Evolutionary conservation across 495 filamentous ascomycete genomes (phyloP).

Genomic region (Neurospora terricola): DNA sequence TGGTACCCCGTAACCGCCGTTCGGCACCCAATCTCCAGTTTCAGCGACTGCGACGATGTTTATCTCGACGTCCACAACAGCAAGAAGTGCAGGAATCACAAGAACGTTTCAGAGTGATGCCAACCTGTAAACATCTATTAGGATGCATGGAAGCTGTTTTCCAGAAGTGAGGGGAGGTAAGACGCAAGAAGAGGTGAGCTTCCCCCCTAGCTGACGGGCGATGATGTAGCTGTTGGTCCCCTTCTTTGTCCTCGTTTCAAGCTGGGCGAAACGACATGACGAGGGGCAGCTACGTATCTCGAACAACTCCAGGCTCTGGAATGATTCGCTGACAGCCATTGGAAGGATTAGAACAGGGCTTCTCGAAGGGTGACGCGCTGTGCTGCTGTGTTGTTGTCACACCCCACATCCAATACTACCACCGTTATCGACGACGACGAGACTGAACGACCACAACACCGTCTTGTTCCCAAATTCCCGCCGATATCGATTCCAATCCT

Average conservation of each 20-base stretch:
- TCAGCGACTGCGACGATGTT: neutral
- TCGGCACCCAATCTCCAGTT: neutral
- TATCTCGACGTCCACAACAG: neutral
- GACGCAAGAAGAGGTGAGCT: neutral
- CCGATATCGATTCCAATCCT: neutral
- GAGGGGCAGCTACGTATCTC: neutral
- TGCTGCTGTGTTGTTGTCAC: neutral
- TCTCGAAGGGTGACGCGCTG: neutral
- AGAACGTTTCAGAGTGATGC: neutral
- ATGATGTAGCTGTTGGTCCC: neutral
- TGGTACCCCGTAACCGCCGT: neutral
- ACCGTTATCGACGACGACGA: neutral
- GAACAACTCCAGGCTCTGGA: neutral
- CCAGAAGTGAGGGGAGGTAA: neutral
- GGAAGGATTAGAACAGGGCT: neutral
- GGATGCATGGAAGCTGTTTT: neutral
- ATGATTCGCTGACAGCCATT: neutral
- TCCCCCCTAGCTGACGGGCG: neutral
- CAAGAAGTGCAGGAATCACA: neutral
- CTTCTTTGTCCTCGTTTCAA: neutral
- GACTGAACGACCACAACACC: neutral
- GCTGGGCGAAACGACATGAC: neutral
- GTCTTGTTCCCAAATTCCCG: neutral
- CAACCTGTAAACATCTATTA: neutral
- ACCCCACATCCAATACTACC: neutral